Conservation (phyloP, 2,329 filamentous ascomycete genomes). For the Paraconiothyrium brasiliense region DNA sequence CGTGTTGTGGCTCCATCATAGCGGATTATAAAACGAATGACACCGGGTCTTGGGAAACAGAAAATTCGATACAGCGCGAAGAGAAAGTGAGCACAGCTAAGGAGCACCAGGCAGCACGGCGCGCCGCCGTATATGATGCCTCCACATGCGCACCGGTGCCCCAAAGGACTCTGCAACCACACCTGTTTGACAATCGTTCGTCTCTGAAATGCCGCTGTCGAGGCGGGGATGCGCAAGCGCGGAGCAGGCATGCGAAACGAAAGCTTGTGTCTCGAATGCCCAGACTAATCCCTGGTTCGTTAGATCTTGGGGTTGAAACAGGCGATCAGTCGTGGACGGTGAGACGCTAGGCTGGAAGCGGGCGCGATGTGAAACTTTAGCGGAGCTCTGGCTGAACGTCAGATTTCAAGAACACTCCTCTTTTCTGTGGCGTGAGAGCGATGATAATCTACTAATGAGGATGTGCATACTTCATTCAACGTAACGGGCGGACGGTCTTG, state of each 20-base stretch:
- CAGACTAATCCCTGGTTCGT: slow-evolving; percentile 30
- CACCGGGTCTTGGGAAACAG: slow-evolving; percentile 29
- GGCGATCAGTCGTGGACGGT: slow-evolving; percentile 44
- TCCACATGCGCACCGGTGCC: slow-evolving; percentile 22
- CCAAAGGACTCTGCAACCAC: slow-evolving; percentile 26
- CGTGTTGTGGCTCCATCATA: slow-evolving; percentile 43
- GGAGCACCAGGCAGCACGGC: slow-evolving; percentile 27
- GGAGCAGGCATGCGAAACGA: slow-evolving; percentile 16
- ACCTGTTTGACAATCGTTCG: slow-evolving; percentile 31
- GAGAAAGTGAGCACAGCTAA: slow-evolving; percentile 40
- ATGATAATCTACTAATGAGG: neutral
- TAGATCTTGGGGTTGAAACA: slow-evolving; percentile 39
- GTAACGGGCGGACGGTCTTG: no score
- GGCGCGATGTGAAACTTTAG: slow-evolving; percentile 32
- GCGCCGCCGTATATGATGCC: slow-evolving; percentile 12
- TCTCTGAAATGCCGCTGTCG: slow-evolving; percentile 23
- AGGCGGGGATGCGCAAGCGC: slow-evolving; percentile 24
- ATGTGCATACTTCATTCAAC: no score
- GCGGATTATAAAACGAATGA: slow-evolving; percentile 22
- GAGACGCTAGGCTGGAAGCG: slow-evolving; percentile 34
- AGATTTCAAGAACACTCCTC: neutral
- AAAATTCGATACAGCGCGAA: slow-evolving; percentile 17
- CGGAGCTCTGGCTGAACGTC: neutral
- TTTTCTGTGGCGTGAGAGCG: neutral
- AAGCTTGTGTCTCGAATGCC: slow-evolving; percentile 24